phyloP scores from a whole-genome alignment of 768 basidiomycete species.

The Arthromyces matolae region DNA sequence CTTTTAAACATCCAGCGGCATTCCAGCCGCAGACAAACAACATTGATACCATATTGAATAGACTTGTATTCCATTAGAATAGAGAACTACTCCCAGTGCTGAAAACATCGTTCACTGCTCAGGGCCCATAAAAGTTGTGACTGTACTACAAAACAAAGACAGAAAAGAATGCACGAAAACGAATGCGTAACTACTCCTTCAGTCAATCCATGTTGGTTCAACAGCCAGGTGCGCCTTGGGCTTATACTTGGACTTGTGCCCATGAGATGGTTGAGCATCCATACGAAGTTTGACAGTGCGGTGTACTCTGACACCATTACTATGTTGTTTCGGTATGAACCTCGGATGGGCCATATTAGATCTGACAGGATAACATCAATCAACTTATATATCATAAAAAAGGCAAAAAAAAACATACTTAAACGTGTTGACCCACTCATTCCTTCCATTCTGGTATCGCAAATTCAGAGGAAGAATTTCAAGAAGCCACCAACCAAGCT shows the following conservation, averaged over 20 bases:
- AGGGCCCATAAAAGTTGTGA: too few relatives aligned
- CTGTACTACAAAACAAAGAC: too few relatives aligned
- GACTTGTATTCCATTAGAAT: too few relatives aligned
- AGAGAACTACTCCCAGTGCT: too few relatives aligned
- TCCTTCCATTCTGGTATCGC: conserved; percentile 29
- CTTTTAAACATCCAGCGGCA: too few relatives aligned
- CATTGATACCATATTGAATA: too few relatives aligned
- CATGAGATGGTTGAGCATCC: conserved; percentile 36
- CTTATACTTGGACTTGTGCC: conserved; percentile 21
- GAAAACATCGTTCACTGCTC: too few relatives aligned
- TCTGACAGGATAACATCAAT: background rate
- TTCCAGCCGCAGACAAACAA: too few relatives aligned
- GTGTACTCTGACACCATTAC: conserved; percentile 40
- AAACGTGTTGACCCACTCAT: conserved; percentile 25
- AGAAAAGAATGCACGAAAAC: too few relatives aligned
- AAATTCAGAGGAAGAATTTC: conserved; percentile 41
- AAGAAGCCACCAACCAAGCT: conserved; percentile 54
- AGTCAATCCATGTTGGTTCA: conserved; percentile 36
- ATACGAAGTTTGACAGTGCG: conserved; percentile 49
- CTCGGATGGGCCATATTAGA: conserved; percentile 35
- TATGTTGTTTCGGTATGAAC: conserved; percentile 34
- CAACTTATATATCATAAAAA: background rate
- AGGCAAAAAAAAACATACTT: conserved; percentile 8
- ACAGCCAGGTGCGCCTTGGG: conserved; percentile 26
- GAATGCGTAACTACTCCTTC: too few relatives aligned